Conservation (phyloP, 2,329 filamentous ascomycete species). For the Talaromyces piceae region DNA sequence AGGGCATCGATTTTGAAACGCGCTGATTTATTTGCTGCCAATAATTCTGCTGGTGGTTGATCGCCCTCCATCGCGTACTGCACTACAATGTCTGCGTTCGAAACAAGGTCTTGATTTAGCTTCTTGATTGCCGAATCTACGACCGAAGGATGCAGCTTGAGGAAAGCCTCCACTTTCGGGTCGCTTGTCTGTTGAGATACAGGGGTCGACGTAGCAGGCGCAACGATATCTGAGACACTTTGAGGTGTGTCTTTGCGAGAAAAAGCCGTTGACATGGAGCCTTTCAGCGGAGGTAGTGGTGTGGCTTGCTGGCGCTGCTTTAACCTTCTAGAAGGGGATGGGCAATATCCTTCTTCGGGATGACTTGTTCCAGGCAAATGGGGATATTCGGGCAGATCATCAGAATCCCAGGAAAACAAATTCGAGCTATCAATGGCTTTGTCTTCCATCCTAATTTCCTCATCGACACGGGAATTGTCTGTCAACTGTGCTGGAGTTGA, state of each 20-base stretch:
- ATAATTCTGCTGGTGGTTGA: conserved; percentile 24
- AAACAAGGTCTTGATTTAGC: conserved; percentile 24
- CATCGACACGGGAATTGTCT: conserved; percentile 18
- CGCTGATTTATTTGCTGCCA: conserved; percentile 29
- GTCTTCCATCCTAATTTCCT: conserved; percentile 16
- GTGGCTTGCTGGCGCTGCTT: background rate
- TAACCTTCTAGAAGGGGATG: background rate
- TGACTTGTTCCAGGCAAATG: background rate
- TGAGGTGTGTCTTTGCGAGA: background rate
- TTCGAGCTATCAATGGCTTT: conserved; percentile 13
- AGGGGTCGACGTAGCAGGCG: conserved; percentile 7
- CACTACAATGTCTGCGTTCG: conserved; percentile 32
- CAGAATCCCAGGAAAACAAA: conserved; percentile 13
- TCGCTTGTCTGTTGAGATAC: conserved; percentile 15
- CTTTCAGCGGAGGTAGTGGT: background rate
- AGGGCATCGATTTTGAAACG: conserved; percentile 32
- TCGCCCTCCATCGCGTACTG: conserved; percentile 29
- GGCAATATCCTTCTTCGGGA: background rate
- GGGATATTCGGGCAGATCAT: conserved; percentile 9
- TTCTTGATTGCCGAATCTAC: conserved; percentile 22
- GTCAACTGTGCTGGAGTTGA: background rate
- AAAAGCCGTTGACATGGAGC: background rate
- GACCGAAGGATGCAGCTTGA: conserved; percentile 20
- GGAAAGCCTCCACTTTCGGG: conserved; percentile 23
- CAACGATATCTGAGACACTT: conserved; percentile 1